Percentiles rank a stretch among this genome's conserved stretches.
Evolutionary conservation across 352 stramenopile genomes (phyloP).

Genomic region (Phytophthora foliorum): DNA sequence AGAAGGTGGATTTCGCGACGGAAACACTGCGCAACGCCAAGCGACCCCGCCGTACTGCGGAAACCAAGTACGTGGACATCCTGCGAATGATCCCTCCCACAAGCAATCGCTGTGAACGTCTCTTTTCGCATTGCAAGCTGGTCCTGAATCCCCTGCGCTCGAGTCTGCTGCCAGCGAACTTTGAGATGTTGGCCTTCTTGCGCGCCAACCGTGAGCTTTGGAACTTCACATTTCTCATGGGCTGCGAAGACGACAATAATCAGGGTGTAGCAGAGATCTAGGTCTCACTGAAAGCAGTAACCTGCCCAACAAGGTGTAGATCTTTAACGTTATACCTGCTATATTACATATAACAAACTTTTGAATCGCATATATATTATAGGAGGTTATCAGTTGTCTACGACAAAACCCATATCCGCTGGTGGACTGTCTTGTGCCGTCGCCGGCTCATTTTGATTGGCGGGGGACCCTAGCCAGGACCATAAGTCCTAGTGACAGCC

Average conservation of each 20-base stretch:
- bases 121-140: conserved; percentile 32
- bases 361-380: background rate
- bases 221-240: conserved; percentile 9
- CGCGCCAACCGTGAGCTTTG: conserved; percentile 22
- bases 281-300: too few relatives aligned
- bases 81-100: conserved; percentile 7
- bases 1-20: background rate
- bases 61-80: background rate
- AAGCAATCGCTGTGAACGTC: conserved; percentile 22
- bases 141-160: conserved; percentile 10
- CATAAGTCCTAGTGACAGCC: conserved; percentile 10
- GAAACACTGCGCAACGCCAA: background rate
- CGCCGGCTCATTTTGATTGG: background rate
- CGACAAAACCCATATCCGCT: background rate
- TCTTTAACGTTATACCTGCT: too few relatives aligned
- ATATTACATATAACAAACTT: background rate
- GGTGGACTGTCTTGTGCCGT: background rate
- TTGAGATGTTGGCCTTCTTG: conserved; percentile 32
- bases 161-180: conserved; percentile 15
- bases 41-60: background rate
- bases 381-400: background rate
- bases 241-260: background rate
- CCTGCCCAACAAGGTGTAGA: too few relatives aligned
- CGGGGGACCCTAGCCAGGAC: background rate
- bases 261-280: background rate